Conservation (phyloP, 2,329 filamentous ascomycete genomes). For the Cladosporium phlei region DNA sequence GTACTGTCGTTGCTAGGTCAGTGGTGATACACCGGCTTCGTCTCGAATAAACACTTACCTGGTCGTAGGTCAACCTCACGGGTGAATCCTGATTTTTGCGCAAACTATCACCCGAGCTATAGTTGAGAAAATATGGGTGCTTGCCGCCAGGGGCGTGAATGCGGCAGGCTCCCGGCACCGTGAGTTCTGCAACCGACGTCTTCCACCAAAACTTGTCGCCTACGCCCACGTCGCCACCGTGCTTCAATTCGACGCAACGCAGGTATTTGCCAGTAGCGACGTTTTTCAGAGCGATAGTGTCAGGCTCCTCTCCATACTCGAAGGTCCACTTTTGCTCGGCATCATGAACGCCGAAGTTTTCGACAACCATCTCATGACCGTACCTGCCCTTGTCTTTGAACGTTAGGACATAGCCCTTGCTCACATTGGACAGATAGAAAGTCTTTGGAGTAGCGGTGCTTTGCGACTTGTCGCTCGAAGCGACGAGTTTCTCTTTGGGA, state of each 20-base stretch:
- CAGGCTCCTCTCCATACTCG: slow-evolving; percentile 6
- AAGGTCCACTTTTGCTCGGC: slow-evolving; percentile 10
- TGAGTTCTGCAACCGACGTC: slow-evolving; percentile 5
- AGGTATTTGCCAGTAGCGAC: slow-evolving; percentile 4
- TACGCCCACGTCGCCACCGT: slow-evolving; percentile 4
- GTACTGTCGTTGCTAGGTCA: slow-evolving; percentile 8
- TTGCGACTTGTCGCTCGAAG: too few species aligned
- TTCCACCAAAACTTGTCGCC: slow-evolving; percentile 11
- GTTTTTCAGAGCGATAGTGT: slow-evolving; percentile 6
- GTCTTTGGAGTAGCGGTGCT: too few species aligned
- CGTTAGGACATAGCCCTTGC: slow-evolving; percentile 10
- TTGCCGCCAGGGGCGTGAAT: too few species aligned
- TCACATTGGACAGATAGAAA: slow-evolving; percentile 8
- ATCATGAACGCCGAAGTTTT: slow-evolving; percentile 9
- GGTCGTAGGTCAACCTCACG: too few species aligned
- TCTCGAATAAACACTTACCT: not conserved
- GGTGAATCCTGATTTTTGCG: slow-evolving; percentile 7
- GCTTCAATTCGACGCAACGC: not conserved
- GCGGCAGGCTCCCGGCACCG: slow-evolving; percentile 6
- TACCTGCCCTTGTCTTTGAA: not conserved
- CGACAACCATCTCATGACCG: slow-evolving; percentile 7
- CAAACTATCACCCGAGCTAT: not conserved
- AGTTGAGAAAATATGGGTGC: slow-evolving; percentile 10
- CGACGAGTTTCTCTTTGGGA: too few species aligned
- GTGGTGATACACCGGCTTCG: not conserved